Percentiles rank a stretch among this genome's conserved stretches.
Conservation (phyloP, 192 early-diverging fungal species). For the Gaertneriomyces sp. region DNA sequence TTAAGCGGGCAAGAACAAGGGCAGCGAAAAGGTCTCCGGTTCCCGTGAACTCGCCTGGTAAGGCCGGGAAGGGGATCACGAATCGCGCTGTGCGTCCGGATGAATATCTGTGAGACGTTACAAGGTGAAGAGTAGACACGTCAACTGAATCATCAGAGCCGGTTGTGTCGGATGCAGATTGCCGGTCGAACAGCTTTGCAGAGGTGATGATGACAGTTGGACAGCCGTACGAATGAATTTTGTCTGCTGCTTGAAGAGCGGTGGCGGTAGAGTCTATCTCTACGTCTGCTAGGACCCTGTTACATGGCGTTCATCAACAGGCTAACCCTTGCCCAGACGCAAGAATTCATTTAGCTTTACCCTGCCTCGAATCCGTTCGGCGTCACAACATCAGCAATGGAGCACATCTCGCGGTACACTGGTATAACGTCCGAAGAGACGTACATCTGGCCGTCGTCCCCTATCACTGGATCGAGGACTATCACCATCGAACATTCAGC, state of each 20-base stretch:
- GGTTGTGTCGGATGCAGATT: neutral
- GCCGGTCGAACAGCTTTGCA: constrained; percentile 21
- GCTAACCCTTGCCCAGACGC: neutral
- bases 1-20: constrained; percentile 60
- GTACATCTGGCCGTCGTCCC: constrained; percentile 82
- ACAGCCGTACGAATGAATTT: constrained; percentile 65
- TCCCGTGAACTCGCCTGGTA: constrained; percentile 80
- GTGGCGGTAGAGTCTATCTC: constrained; percentile 48
- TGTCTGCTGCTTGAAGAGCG: constrained; percentile 53
- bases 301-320: neutral
- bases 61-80: constrained; percentile 70
- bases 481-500: constrained; percentile 2
- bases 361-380: constrained; percentile 92
- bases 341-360: constrained; percentile 25
- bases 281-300: constrained; percentile 54
- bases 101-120: constrained; percentile 9
- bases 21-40: constrained; percentile 88
- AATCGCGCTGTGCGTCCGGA: constrained; percentile 42
- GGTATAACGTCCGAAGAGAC: constrained; percentile 73
- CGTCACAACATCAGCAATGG: constrained; percentile 72
- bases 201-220: constrained; percentile 77
- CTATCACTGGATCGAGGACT: constrained; percentile 84
- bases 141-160: too few relatives aligned
- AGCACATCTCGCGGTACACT: constrained; percentile 68
- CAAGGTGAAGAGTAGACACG: constrained; percentile 4